These are phyloP conservation scores for Fusarium brachygibbosum DNA, from an alignment of 2,329 filamentous ascomycete species.

Conservation along the genomic window DNA sequence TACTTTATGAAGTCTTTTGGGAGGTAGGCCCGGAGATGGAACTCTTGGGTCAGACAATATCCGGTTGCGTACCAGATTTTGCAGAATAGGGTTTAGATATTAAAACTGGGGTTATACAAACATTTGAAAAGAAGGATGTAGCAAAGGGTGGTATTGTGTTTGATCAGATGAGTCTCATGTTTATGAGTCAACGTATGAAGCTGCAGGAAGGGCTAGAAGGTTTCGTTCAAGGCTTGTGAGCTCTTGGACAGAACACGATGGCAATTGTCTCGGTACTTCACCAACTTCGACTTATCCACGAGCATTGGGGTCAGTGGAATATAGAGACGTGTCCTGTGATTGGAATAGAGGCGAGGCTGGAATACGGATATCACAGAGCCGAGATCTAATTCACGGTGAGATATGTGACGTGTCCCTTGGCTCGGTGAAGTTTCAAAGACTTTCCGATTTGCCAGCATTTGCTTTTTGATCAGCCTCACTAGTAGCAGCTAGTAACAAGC, in stretches of 20 bases:
- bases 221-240: background rate
- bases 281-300: background rate
- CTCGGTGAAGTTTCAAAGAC: constrained; percentile 3
- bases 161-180: background rate
- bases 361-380: background rate
- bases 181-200: background rate
- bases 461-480: background rate
- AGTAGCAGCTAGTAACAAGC: constrained; percentile 1
- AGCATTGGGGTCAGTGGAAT: background rate
- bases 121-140: background rate
- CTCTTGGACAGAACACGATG: background rate
- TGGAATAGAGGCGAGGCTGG: background rate
- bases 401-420: constrained; percentile 18
- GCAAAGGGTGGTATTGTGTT: background rate
- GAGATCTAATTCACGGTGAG: constrained; percentile 12
- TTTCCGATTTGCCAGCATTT: constrained; percentile 5
- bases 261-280: background rate
- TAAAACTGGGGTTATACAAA: background rate
- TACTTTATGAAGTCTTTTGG: background rate
- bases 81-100: constrained; percentile 1
- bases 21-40: background rate
- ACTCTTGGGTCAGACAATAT: constrained; percentile 8
- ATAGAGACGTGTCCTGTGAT: background rate
- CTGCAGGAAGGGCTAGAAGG: background rate
- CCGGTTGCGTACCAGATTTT: constrained; percentile 3